Evolutionary conservation across 495 filamentous ascomycete genomes (phyloP), one percentile per base, ranked within the genome.

Genomic region (Thozetella sp.): DNA sequence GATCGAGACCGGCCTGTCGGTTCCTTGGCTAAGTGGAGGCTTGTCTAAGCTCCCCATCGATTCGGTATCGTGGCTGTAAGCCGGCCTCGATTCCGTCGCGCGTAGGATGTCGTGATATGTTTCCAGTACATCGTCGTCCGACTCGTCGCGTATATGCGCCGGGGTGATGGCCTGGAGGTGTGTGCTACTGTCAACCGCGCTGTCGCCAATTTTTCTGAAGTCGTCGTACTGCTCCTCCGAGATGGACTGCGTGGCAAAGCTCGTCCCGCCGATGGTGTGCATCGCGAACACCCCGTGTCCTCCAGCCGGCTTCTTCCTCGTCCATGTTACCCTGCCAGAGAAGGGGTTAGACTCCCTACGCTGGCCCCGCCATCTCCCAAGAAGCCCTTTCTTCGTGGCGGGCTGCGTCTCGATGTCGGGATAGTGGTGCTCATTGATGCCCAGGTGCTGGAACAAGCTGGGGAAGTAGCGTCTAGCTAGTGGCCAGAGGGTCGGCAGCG

Each of bases 401-500:
- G 43, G n/a, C n/a, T n/a, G n/a, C 23, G 64, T 57, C 56, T 68
- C 60, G 30, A 65, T 69, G 53, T 69, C 62, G 23, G 60, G 60
- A 25, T 58, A 55, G n/a, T 60, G 61, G 48, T 63, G 63, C 54
- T 60, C 61, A 53, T 71, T 54, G 55, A 69, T 60, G 22, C 69
- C 62, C 56, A 72, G 54, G 4, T 58, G 54, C 26, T 61, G 58
- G 25, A 67, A 68, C 30, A 57, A 51, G 19, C 43, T 51, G 1
- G 61, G 67, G 34, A 72, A 67, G 63, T 63, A 67, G 11, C 48
- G 34, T 27, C 69, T 64, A 22, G 69, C 66, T 15, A 78, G 63
- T 1, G 76, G 76, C 56, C 74, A 67, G 20, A 79, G 60, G 9
- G 74, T 65, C 22, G 76, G 75, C 0, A 66, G 65, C 13, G 74